Base-by-base conservation (phyloP, 1,139 yeast genomes). In the Magnusiomyces ingens region DNA sequence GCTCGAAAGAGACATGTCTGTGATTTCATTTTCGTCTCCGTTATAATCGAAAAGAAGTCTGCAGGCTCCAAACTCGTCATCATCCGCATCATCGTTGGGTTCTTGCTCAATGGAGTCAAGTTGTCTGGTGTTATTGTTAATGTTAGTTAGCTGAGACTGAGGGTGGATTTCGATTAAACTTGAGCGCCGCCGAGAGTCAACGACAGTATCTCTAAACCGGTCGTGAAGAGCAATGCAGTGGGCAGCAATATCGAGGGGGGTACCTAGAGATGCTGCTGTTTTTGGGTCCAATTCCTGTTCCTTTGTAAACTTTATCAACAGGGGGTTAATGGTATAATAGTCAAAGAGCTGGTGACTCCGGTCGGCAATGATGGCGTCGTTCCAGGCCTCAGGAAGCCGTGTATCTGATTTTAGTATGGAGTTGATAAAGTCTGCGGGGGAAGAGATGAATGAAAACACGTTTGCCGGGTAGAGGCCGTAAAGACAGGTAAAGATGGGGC, bases 391-490 rank as follows among this genome's bases (percentile, higher is more conserved):
- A 13, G 57, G 57, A 6, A 55, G 47, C 2, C 46, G 29, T 22
- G n/a, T 22, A 19, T 44, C 15, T 6, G 17, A n/a, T 15, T 15
- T 26, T 13, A n/a, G 11, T 15, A 22, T 44, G 2, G 43, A 19
- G 8, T 40, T 13, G 12, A 55, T 13, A 22, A 50, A 55, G 12
- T 19, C 42, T 3, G 64, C 57, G 0, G 87, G 84, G 40, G 70
- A 65, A 21, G 72, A 67, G 18, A 76, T 59, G 60, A 80, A 83
- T 4, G 66, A 63, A 38, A 75, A 62, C 2, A 81, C 65, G 59
- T 80, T 79, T 35, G 73, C 67, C 0, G 89, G 88, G 59, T 75
- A 83, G n/a, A 83, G 64, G 0, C 86, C 89, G 60, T 84, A 84
- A 1, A 83, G 62, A 38, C 79, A 67, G 0, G 82, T 75, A 49